These are phyloP conservation scores for Lachancea fermentati DNA, from an alignment of 805 yeast species.

Conservation along the genomic window DNA sequence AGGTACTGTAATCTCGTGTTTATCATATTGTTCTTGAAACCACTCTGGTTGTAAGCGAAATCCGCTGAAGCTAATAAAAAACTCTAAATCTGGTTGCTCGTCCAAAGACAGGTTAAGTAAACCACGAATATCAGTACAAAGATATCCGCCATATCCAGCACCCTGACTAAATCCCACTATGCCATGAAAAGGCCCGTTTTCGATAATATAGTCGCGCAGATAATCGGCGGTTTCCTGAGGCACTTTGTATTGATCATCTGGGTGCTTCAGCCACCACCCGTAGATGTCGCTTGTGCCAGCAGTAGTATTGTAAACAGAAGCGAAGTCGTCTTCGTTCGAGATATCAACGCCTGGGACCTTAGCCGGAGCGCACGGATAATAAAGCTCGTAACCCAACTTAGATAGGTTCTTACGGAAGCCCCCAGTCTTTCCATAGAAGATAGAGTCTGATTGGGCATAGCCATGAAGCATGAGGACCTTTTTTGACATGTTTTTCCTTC, in stretches of 20 bases:
- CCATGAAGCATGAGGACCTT: constrained; percentile 86
- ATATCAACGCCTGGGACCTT: constrained; percentile 51
- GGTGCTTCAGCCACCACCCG: constrained; percentile 66
- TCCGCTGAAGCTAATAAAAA: constrained; percentile 74
- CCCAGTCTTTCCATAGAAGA: constrained; percentile 78
- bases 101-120: constrained; percentile 33
- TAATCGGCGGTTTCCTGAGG: constrained; percentile 37
- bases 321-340: constrained; percentile 29
- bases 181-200: constrained; percentile 76
- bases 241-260: constrained; percentile 32
- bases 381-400: constrained; percentile 54
- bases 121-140: constrained; percentile 52
- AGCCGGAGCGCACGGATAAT: constrained; percentile 74
- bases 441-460: constrained; percentile 73
- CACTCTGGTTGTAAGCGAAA: constrained; percentile 33
- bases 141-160: constrained; percentile 72
- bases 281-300: constrained; percentile 25
- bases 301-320: constrained; percentile 30
- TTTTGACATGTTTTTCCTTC: constrained; percentile 20
- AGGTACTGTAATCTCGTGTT: constrained; percentile 31
- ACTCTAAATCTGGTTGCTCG: constrained; percentile 49
- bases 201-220: constrained; percentile 41
- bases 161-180: constrained; percentile 92
- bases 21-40: constrained; percentile 28
- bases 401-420: constrained; percentile 71